These are phyloP conservation scores for Debaryomyces sp. DNA, from an alignment of 1,139 yeast genomes.

Conservation along the genomic window DNA sequence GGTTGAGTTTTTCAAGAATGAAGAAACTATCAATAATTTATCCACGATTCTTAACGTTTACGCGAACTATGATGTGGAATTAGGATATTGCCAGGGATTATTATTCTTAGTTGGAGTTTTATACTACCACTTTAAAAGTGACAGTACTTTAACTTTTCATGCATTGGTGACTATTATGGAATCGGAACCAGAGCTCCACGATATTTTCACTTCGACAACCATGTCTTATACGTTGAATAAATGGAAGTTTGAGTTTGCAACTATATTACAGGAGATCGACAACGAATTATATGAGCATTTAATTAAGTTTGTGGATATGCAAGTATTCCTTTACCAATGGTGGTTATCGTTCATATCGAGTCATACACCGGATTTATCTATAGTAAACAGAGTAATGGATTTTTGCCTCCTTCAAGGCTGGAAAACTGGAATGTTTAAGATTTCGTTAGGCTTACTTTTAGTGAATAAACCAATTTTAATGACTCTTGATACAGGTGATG, in stretches of 20 bases:
- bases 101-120: conserved; percentile 68
- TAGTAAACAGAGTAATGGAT: conserved; percentile 58
- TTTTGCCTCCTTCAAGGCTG: conserved; percentile 64
- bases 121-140: conserved; percentile 52
- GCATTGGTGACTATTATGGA: conserved; percentile 65
- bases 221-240: conserved; percentile 59
- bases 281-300: conserved; percentile 51
- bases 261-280: conserved; percentile 43
- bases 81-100: conserved; percentile 74
- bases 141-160: conserved; percentile 53
- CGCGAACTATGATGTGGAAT: conserved; percentile 67
- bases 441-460: conserved; percentile 57
- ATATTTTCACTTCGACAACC: conserved; percentile 55
- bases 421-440: conserved; percentile 61
- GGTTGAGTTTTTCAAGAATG: conserved; percentile 51
- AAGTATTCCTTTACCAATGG: conserved; percentile 63
- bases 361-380: conserved; percentile 56
- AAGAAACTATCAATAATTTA: conserved; percentile 46
- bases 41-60: conserved; percentile 66
- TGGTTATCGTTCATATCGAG: conserved; percentile 66
- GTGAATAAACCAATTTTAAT: conserved; percentile 55
- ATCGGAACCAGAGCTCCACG: conserved; percentile 56
- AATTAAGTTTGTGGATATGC: conserved; percentile 39
- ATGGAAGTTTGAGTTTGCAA: conserved; percentile 57
- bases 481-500: conserved; percentile 51